Conservation (phyloP, 225 moss, liverwort and hornwort species). For the Physcomitrellopsis africana region DNA sequence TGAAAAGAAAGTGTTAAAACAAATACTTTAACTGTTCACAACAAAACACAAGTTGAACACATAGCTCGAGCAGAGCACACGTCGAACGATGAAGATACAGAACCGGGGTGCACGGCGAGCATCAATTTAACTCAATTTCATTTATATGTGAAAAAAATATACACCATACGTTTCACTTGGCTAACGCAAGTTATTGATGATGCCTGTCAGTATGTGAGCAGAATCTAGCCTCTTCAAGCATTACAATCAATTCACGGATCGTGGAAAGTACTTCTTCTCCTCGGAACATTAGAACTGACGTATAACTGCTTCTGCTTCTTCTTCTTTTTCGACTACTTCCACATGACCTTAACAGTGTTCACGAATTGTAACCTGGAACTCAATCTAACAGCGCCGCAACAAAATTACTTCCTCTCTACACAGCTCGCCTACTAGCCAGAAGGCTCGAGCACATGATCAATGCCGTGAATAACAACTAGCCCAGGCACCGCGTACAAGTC, state of each 20-base stretch:
- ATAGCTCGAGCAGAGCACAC: neutral
- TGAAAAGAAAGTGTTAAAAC: neutral
- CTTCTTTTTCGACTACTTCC: neutral
- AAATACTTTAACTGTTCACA: neutral
- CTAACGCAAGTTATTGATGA: slow-evolving; percentile 26
- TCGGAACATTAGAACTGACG: slow-evolving; percentile 16
- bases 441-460: slow-evolving; percentile 54
- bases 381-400: neutral
- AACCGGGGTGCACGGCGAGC: slow-evolving; percentile 17
- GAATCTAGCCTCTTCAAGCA: slow-evolving; percentile 20
- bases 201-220: neutral
- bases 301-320: slow-evolving; percentile 5
- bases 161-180: slow-evolving; percentile 23
- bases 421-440: slow-evolving; percentile 24
- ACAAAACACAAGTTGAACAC: neutral
- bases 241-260: neutral
- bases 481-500: slow-evolving; percentile 51
- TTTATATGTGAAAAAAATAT: slow-evolving; percentile 34
- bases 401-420: neutral
- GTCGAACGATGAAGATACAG: neutral
- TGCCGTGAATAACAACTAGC: slow-evolving; percentile 61
- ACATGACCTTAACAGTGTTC: neutral
- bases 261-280: slow-evolving; percentile 16
- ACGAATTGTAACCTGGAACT: neutral
- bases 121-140: slow-evolving; percentile 22